Evolutionary conservation across 495 filamentous ascomycete genomes (phyloP).

Genomic region (Delitschia confertaspora): DNA sequence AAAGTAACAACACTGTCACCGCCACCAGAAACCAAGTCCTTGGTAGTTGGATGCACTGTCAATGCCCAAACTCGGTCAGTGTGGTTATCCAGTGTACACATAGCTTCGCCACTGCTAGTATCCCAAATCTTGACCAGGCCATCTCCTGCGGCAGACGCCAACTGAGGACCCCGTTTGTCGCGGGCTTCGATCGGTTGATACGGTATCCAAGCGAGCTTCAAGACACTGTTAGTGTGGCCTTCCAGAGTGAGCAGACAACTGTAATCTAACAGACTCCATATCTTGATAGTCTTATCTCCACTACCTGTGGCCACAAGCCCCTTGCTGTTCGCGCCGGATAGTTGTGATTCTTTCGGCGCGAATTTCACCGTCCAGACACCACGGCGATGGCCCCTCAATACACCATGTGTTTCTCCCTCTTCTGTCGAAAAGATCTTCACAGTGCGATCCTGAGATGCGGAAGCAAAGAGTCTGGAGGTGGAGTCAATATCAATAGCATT

Average conservation of each 20-base stretch:
- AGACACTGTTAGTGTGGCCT: slow-evolving; percentile 88
- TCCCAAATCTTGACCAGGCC: slow-evolving; percentile 98
- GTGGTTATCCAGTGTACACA: slow-evolving; percentile 90
- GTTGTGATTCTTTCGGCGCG: slow-evolving; percentile 64
- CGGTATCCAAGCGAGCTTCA: slow-evolving; percentile 87
- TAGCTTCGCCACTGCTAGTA: slow-evolving; percentile 64
- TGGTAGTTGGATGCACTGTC: slow-evolving; percentile 53
- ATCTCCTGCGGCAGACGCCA: slow-evolving; percentile 86
- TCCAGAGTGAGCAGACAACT: slow-evolving; percentile 90
- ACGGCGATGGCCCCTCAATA: slow-evolving; percentile 82
- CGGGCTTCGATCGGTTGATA: slow-evolving; percentile 40
- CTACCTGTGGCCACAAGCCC: slow-evolving; percentile 79
- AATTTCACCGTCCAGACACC: slow-evolving; percentile 95
- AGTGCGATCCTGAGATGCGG: slow-evolving; percentile 89
- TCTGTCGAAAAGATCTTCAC: slow-evolving; percentile 93
- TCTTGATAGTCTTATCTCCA: slow-evolving; percentile 89
- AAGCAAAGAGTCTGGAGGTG: slow-evolving; percentile 64
- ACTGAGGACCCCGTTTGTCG: slow-evolving; percentile 48
- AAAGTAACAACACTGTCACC: slow-evolving; percentile 86
- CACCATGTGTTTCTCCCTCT: slow-evolving; percentile 77
- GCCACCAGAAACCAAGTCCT: slow-evolving; percentile 76
- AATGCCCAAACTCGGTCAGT: slow-evolving; percentile 88
- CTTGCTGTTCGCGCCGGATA: slow-evolving; percentile 52
- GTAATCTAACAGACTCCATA: slow-evolving; percentile 92
- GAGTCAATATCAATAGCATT: slow-evolving; percentile 81